phyloP scores from a whole-genome alignment of 345 rosid genomes.

The Salix dunnii region DNA sequence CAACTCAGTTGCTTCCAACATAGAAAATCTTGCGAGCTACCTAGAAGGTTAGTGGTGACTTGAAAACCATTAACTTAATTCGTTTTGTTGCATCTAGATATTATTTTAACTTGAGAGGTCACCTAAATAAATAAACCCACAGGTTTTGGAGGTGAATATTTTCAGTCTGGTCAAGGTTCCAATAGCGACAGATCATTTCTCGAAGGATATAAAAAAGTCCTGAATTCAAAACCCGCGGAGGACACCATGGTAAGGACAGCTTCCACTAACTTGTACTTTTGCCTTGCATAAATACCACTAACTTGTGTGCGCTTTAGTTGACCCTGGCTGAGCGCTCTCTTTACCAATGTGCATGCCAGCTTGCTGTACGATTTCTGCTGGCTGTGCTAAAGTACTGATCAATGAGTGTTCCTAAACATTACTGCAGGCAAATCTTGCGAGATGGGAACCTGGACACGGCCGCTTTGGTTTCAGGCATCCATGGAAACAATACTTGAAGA shows the following conservation, averaged over 20 bases:
- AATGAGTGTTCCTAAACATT: neutral
- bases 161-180: neutral
- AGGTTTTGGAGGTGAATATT: conserved; percentile 25
- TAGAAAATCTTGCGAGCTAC: conserved; percentile 26
- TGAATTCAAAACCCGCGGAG: conserved; percentile 27
- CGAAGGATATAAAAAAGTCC: conserved; percentile 22
- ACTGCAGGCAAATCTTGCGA: conserved; percentile 30
- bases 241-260: conserved; percentile 21
- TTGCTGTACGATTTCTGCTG: conserved; percentile 6
- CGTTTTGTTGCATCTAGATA: neutral
- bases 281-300: neutral
- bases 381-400: neutral
- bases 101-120: neutral
- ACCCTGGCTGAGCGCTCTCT: conserved; percentile 10
- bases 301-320: neutral
- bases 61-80: neutral
- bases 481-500: conserved; percentile 33
- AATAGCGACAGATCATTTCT: conserved; percentile 9
- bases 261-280: neutral
- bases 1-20: conserved; percentile 17
- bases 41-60: conserved; percentile 16
- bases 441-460: conserved; percentile 34
- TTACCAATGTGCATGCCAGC: neutral
- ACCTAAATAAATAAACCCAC: neutral
- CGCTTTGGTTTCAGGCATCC: conserved; percentile 24